phyloP scores from a whole-genome alignment of 2,329 filamentous ascomycete genomes.

The Fusarium fracticaudum region DNA sequence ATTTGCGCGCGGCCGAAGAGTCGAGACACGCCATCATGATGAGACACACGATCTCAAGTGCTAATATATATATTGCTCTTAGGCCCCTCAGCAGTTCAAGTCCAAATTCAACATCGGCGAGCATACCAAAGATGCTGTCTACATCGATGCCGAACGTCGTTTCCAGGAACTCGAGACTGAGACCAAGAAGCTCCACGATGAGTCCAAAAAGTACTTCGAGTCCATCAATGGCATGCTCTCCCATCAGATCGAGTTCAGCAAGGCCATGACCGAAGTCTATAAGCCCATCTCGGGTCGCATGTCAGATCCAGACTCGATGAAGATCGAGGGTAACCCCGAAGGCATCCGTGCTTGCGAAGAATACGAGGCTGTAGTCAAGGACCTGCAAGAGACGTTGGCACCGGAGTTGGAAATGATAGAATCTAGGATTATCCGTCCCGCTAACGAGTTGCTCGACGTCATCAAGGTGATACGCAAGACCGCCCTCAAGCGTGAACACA shows the following conservation, averaged over 20 bases:
- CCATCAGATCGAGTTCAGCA: constrained; percentile 98
- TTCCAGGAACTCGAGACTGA: constrained; percentile 95
- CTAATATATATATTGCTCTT: constrained; percentile 1
- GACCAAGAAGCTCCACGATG: constrained; percentile 96
- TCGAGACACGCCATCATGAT: not conserved
- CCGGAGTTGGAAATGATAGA: constrained; percentile 99
- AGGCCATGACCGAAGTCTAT: constrained; percentile 96
- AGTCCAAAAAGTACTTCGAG: constrained; percentile 96
- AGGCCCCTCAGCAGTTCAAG: constrained; percentile 93
- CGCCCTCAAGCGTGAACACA: constrained; percentile 90
- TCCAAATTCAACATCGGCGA: constrained; percentile 95
- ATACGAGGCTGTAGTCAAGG: constrained; percentile 90
- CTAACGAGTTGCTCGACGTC: constrained; percentile 91
- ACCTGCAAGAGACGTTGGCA: constrained; percentile 85
- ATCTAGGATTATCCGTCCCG: constrained; percentile 86
- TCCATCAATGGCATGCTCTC: constrained; percentile 98
- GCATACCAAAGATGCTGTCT: constrained; percentile 92
- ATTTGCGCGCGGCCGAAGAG: not conserved
- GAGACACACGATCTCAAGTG: not conserved
- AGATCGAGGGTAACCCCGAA: constrained; percentile 86
- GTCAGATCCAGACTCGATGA: constrained; percentile 88
- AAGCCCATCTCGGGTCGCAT: constrained; percentile 96
- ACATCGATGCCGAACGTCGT: constrained; percentile 91
- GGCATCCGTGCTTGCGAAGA: constrained; percentile 96
- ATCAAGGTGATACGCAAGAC: constrained; percentile 96